phyloP scores from a whole-genome alignment of 805 yeast species.

The Lipomyces starkeyi region DNA sequence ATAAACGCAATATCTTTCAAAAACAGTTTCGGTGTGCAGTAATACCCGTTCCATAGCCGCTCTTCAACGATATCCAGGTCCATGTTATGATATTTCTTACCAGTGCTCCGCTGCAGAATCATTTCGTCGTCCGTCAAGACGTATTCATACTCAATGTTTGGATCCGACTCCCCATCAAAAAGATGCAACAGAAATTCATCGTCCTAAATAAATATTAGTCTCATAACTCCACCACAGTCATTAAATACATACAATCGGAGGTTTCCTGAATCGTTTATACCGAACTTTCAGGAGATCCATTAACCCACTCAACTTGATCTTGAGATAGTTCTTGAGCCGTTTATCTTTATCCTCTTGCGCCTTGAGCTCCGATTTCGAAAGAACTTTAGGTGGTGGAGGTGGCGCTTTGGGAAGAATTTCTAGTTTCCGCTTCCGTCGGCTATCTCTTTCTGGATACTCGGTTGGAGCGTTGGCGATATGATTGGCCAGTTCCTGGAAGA shows the following conservation, averaged over 20 bases:
- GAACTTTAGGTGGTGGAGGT: slow-evolving; percentile 45
- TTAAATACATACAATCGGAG: slow-evolving; percentile 61
- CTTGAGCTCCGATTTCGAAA: slow-evolving; percentile 55
- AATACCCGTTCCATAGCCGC: slow-evolving; percentile 94
- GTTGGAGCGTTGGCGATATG: slow-evolving; percentile 71
- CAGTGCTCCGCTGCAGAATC: slow-evolving; percentile 82
- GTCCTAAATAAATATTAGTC: slow-evolving; percentile 43
- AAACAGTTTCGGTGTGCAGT: slow-evolving; percentile 90
- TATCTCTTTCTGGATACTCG: slow-evolving; percentile 69
- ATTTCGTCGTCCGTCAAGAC: slow-evolving; percentile 56
- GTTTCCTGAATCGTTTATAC: slow-evolving; percentile 89
- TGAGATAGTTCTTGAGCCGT: slow-evolving; percentile 80
- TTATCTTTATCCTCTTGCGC: slow-evolving; percentile 68
- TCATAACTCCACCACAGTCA: not conserved
- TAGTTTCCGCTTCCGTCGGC: slow-evolving; percentile 50
- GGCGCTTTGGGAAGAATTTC: slow-evolving; percentile 51
- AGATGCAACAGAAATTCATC: slow-evolving; percentile 74
- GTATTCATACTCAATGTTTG: slow-evolving; percentile 45
- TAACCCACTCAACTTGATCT: slow-evolving; percentile 81
- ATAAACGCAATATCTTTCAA: slow-evolving; percentile 84
- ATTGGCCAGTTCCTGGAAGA: slow-evolving; percentile 59
- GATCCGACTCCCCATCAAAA: slow-evolving; percentile 62
- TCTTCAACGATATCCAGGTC: slow-evolving; percentile 94
- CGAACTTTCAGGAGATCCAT: slow-evolving; percentile 89
- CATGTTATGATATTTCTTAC: slow-evolving; percentile 78